Conservation (phyloP, 1,139 yeast species). For the Protomyces inouyei region DNA sequence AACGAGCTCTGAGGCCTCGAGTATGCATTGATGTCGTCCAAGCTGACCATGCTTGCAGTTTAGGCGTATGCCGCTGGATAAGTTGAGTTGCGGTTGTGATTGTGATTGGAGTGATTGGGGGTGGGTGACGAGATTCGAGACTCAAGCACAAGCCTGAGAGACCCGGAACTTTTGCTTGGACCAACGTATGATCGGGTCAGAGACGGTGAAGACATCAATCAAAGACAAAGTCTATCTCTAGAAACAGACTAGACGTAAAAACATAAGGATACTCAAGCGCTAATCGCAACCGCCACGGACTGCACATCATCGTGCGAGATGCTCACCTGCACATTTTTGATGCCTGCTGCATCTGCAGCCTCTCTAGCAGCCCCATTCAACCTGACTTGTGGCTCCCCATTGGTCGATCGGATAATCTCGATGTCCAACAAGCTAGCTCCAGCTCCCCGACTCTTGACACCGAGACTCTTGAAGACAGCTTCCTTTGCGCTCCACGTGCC, state of each 20-base stretch:
- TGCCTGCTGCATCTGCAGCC: slow-evolving; percentile 68
- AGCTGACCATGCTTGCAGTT: slow-evolving; percentile 8
- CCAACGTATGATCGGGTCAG: too few species aligned
- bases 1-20: slow-evolving; percentile 14
- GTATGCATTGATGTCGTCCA: slow-evolving; percentile 25
- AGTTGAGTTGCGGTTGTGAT: background rate
- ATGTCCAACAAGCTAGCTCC: slow-evolving; percentile 91
- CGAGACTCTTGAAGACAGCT: slow-evolving; percentile 94
- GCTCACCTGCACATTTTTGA: slow-evolving; percentile 70
- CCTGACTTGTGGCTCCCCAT: slow-evolving; percentile 77
- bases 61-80: background rate
- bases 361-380: slow-evolving; percentile 70
- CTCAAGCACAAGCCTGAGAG: background rate
- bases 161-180: too few species aligned
- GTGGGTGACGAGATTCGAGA: background rate
- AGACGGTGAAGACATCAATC: too few species aligned
- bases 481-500: slow-evolving; percentile 99
- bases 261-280: background rate
- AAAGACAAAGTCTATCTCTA: too few species aligned
- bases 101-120: background rate
- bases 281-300: slow-evolving; percentile 89
- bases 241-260: background rate
- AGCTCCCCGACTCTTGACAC: slow-evolving; percentile 85
- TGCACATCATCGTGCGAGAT: slow-evolving; percentile 96
- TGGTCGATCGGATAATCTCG: slow-evolving; percentile 69